Evolutionary conservation across 2,329 filamentous ascomycete species (phyloP), one percentile per base, ranked within the genome.

Genomic region (Colletotrichum horii): DNA sequence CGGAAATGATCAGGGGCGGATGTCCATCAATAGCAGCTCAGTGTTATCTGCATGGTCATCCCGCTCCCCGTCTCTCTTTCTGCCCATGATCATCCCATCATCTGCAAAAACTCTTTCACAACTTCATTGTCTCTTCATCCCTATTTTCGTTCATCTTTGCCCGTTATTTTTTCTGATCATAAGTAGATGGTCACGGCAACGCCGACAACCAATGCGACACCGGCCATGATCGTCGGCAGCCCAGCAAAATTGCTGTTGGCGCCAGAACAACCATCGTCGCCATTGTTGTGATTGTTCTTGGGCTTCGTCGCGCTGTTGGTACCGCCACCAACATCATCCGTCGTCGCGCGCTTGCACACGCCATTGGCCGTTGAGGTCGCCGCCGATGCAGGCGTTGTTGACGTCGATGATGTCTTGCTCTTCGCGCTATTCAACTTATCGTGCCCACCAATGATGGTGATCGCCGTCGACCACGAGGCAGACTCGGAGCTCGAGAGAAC

Each of bases 391-490:
- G 62, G 58, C 12, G 12, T 52, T 4, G 65, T 16, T 19, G 65
- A 60, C 3, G 43, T 22, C 9, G 36, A n/a, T 19, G 34, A 43
- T 8, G 48, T 52, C 16, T n/a, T 14, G 8, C n/a, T 12, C 26
- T 38, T 61, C 1, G 68, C 28, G n/a, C 24, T 66, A 8, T 16
- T 52, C 30, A 74, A 62, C 9, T 74, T 76, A 15, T 74, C 71
- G 32, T 55, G 48, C 2, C 74, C 74, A 15, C 19, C 58, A 2
- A 76, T 55, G 61, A 76, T 62, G 5, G 74, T 76, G 55, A 76
- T 67, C n/a, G 74, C 74, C 24, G 70, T 74, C 52, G 70, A 67
- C 61, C 70, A 70, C 61, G 66, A 55, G 15, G 60, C 32, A 38
- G 70, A 73, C 38, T 64, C 70, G 34, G 58, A n/a, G 52, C 65